Conservation (phyloP, 164 flowering plant genomes). For the Piper longum region DNA sequence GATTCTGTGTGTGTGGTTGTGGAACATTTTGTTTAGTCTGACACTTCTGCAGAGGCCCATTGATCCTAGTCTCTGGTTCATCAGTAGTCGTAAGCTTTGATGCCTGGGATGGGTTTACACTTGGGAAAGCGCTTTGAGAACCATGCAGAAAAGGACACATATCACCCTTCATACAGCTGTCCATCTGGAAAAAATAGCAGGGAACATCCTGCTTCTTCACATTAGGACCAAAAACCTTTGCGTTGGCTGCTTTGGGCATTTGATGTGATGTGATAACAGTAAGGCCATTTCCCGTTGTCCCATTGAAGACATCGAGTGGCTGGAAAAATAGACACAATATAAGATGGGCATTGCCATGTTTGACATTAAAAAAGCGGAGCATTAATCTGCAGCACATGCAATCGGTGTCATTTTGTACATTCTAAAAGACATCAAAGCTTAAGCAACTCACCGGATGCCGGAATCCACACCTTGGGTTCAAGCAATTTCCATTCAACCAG, state of each 20-base stretch:
- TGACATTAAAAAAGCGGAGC: neutral
- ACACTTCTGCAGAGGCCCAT: constrained; percentile 23
- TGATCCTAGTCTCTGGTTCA: constrained; percentile 14
- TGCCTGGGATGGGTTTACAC: constrained; percentile 16
- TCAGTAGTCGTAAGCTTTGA: neutral
- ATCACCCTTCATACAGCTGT: constrained; percentile 75
- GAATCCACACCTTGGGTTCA: constrained; percentile 73
- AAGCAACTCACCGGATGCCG: constrained; percentile 67
- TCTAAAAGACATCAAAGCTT: neutral
- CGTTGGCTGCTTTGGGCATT: neutral
- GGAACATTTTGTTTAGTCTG: constrained; percentile 24
- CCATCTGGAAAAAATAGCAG: constrained; percentile 69
- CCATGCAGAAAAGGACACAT: constrained; percentile 54
- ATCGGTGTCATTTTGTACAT: neutral
- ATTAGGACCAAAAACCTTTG: neutral
- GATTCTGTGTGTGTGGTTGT: constrained; percentile 12
- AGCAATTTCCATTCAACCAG: constrained; percentile 79
- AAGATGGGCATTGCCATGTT: neutral
- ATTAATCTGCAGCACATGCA: neutral
- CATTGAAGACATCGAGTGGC: constrained; percentile 75
- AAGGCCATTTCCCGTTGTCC: constrained; percentile 9
- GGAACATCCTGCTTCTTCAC: constrained; percentile 48
- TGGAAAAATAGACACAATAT: constrained; percentile 15
- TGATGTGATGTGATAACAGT: neutral
- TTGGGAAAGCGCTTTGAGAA: constrained; percentile 18